Percentiles rank a stretch among this genome's conserved stretches.
These are phyloP conservation scores for Scytalidium sp. DNA, from an alignment of 2,329 filamentous ascomycete genomes.

Conservation along the genomic window DNA sequence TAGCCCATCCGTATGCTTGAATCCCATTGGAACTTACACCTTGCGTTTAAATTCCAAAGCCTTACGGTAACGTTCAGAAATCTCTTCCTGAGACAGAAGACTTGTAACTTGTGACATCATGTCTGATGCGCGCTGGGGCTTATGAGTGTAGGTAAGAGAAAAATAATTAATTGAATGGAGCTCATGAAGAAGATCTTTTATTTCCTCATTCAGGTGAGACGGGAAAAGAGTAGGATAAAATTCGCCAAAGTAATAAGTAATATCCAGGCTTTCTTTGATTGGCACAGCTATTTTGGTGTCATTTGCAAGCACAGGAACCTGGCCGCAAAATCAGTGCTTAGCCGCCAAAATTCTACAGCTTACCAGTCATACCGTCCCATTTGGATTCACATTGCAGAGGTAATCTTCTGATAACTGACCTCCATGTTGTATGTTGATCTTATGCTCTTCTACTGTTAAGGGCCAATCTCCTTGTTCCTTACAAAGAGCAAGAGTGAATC, in stretches of 20 bases:
- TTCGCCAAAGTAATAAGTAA: not conserved
- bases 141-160: not conserved
- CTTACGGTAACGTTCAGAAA: not conserved
- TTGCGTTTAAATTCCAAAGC: not conserved
- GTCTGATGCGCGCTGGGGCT: not conserved
- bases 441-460: not conserved
- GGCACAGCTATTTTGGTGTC: not conserved
- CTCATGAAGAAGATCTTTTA: not conserved
- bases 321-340: not conserved
- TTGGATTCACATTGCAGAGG: not conserved
- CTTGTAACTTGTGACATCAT: not conserved
- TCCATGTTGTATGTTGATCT: not conserved
- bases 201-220: not conserved
- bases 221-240: not conserved
- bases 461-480: not conserved
- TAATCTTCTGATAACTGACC: not conserved
- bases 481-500: not conserved
- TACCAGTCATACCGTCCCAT: not conserved
- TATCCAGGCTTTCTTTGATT: not conserved
- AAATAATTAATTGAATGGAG: not conserved
- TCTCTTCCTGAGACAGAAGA: not conserved
- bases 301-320: not conserved
- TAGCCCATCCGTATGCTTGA: not conserved
- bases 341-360: not conserved
- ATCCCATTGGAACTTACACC: not conserved